Conservation (phyloP, 2,329 filamentous ascomycete species). For the Elsinoe batatas region DNA sequence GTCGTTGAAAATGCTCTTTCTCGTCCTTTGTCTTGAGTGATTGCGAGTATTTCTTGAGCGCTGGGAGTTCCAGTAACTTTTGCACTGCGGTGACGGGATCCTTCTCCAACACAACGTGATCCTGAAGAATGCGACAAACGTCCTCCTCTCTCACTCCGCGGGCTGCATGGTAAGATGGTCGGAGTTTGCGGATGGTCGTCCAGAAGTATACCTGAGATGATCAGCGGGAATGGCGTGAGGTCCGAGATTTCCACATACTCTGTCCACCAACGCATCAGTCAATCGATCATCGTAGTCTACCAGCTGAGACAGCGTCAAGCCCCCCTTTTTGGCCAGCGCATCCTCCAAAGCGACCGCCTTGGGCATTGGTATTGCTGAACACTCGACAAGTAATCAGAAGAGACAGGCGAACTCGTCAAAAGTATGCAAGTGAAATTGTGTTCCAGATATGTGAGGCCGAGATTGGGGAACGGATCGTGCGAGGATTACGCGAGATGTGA, state of each 20-base stretch:
- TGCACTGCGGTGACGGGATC: slow-evolving; percentile 61
- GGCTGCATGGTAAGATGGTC: slow-evolving; percentile 72
- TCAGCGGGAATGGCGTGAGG: slow-evolving; percentile 13
- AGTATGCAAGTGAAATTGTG: not conserved
- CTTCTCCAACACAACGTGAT: slow-evolving; percentile 63
- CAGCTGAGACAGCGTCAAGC: slow-evolving; percentile 76
- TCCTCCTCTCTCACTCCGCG: slow-evolving; percentile 63
- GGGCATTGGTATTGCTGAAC: slow-evolving; percentile 18
- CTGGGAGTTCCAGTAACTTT: slow-evolving; percentile 61
- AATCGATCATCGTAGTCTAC: slow-evolving; percentile 91
- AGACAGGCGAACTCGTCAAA: not conserved
- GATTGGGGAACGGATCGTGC: not conserved
- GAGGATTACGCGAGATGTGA: slow-evolving; percentile 4
- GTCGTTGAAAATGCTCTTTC: slow-evolving; percentile 73
- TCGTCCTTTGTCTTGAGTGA: slow-evolving; percentile 65
- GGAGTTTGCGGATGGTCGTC: slow-evolving; percentile 92
- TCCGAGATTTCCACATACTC: slow-evolving; percentile 50
- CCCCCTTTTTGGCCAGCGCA: slow-evolving; percentile 51
- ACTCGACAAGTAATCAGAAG: not conserved
- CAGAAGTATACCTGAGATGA: slow-evolving; percentile 74
- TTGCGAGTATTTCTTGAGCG: slow-evolving; percentile 60
- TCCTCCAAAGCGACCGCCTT: slow-evolving; percentile 31
- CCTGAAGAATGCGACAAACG: slow-evolving; percentile 49
- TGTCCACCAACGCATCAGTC: slow-evolving; percentile 90
- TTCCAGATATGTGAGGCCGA: not conserved